phyloP scores from a whole-genome alignment of 176 grass and related monocot genomes.

The Phoenix roebelenii region DNA sequence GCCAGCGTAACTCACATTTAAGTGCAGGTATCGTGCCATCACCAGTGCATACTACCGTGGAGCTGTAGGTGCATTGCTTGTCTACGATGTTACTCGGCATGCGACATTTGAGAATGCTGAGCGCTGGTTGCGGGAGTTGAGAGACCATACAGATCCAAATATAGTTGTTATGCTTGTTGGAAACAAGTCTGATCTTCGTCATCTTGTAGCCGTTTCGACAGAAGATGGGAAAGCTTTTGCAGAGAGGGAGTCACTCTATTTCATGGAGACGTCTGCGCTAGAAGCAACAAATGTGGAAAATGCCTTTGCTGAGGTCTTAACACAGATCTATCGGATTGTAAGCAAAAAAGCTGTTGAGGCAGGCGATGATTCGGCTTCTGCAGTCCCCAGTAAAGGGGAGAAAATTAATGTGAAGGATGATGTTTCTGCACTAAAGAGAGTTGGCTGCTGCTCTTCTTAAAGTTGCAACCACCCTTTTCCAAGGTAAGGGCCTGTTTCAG shows the following conservation, averaged over 20 bases:
- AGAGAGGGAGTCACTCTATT: slow-evolving; percentile 72
- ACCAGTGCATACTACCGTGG: slow-evolving; percentile 91
- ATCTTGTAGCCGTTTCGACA: slow-evolving; percentile 59
- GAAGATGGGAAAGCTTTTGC: slow-evolving; percentile 69
- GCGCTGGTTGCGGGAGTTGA: slow-evolving; percentile 77
- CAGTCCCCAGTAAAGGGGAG: slow-evolving; percentile 55
- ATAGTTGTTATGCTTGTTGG: slow-evolving; percentile 89
- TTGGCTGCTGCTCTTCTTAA: slow-evolving; percentile 65
- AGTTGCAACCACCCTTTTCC: not conserved
- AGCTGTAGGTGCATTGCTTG: slow-evolving; percentile 70
- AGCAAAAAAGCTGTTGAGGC: slow-evolving; percentile 59
- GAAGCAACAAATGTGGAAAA: slow-evolving; percentile 81
- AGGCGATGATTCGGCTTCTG: slow-evolving; percentile 46
- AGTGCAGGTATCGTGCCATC: slow-evolving; percentile 70
- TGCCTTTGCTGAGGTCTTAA: slow-evolving; percentile 71
- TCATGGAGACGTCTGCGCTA: slow-evolving; percentile 86
- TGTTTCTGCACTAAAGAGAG: slow-evolving; percentile 56
- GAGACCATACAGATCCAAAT: slow-evolving; percentile 83
- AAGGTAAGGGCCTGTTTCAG: not conserved
- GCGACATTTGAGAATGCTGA: slow-evolving; percentile 72
- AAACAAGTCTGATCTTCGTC: slow-evolving; percentile 83
- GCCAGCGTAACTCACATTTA: slow-evolving; percentile 11
- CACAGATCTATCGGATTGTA: slow-evolving; percentile 75
- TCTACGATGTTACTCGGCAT: slow-evolving; percentile 76
- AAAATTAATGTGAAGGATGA: slow-evolving; percentile 87